Base-by-base conservation (phyloP, 805 yeast species). In the Lachancea mirantina region DNA sequence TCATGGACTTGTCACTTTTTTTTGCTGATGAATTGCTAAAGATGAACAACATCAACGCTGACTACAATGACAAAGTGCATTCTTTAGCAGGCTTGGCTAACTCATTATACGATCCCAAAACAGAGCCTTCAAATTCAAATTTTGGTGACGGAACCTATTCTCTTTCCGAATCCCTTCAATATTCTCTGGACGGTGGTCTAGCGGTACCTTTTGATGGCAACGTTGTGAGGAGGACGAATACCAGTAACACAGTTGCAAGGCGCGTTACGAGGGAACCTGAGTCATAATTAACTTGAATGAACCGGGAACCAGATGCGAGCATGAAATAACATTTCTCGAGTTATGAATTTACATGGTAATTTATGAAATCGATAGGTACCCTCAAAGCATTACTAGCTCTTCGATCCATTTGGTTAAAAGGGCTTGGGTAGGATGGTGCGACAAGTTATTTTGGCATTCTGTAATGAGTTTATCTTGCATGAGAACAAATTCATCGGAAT, bases 1-100 rank as follows among this genome's bases (percentile, higher is more conserved):
- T 84, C 47, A 71, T 85, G 65, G 65, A 64, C 26, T 44, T 59
- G 4, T 65, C 59, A 5, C 52, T 63, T 6, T 56, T 47, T 20
- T 54, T 63, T 27, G 45, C 57, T 4, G 63, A 61, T 30, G 27
- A 46, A 5, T 34, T 46, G 9, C 19, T 45, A 19, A 38, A 44
- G 8, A 37, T 41, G 17, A 49, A 45, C 28, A 40, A 33, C 6
- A n/a, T 18, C 21, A 11, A 26, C 4, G 15, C 14, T 8, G 25
- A 19, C 9, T 14, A 24, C 19, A 14, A 13, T n/a, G 14, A 16
- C 8, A 8, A 10, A n/a, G 14, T n/a, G n/a, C n/a, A n/a, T n/a
- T n/a, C n/a, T n/a, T n/a, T n/a, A n/a, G n/a, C n/a, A n/a, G n/a
- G n/a, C n/a, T n/a, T n/a, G n/a, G n/a, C n/a, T n/a, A n/a, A n/a